These are phyloP conservation scores for Backusella macrospora DNA, from an alignment of 192 early-diverging fungal species.

Conservation along the genomic window DNA sequence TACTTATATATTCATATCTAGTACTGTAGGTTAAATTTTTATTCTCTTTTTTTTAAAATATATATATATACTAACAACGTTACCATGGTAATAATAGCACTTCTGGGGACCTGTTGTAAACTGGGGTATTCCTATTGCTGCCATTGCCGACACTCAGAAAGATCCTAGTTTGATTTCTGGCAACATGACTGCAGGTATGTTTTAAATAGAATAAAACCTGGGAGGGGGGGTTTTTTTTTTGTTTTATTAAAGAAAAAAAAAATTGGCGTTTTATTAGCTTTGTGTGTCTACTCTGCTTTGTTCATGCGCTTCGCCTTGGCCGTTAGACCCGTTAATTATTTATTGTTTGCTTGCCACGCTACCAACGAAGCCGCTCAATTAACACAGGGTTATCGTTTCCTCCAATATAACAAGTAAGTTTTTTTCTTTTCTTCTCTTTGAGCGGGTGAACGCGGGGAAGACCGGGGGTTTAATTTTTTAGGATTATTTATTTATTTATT, in stretches of 20 bases:
- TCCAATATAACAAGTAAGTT: conserved; percentile 75
- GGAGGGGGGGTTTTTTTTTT: too few relatives aligned
- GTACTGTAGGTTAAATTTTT: conserved; percentile 48
- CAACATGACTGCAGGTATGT: conserved; percentile 86
- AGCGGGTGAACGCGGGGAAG: background rate
- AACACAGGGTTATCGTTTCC: conserved; percentile 81
- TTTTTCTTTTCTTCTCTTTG: background rate
- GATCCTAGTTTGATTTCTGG: conserved; percentile 90
- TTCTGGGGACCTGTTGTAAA: conserved; percentile 73
- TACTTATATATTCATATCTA: conserved; percentile 44
- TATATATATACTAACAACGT: background rate
- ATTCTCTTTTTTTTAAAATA: background rate
- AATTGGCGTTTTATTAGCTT: conserved; percentile 43
- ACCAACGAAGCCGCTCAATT: conserved; percentile 92
- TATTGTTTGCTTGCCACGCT: conserved; percentile 92
- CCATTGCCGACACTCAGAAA: conserved; percentile 89
- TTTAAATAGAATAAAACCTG: background rate
- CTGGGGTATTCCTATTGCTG: conserved; percentile 96
- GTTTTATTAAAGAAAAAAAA: background rate
- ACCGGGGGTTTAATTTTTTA: background rate
- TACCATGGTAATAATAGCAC: conserved; percentile 37
- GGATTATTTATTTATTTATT: background rate
- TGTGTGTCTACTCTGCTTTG: conserved; percentile 85
- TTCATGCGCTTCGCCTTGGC: conserved; percentile 97
- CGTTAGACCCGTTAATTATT: conserved; percentile 87